Conservation (phyloP, 2,329 filamentous ascomycete species). For the Talaromyces sp. region DNA sequence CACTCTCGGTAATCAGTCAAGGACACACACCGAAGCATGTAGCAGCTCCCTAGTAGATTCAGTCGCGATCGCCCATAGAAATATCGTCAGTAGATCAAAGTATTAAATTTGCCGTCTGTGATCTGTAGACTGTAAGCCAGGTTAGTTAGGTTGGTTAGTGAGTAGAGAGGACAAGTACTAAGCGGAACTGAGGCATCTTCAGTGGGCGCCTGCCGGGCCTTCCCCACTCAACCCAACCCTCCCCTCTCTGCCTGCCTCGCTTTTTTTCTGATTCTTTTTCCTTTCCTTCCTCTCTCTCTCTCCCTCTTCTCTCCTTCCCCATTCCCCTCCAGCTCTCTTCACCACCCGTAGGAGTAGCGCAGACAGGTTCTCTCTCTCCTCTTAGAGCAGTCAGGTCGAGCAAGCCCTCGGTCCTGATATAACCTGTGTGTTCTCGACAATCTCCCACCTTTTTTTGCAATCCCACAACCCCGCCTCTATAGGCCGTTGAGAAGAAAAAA, state of each 20-base stretch:
- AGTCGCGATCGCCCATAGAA: too few relatives aligned
- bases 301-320: constrained; percentile 22
- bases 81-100: too few relatives aligned
- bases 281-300: constrained; percentile 22
- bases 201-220: constrained; percentile 8
- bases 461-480: constrained; percentile 40
- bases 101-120: too few relatives aligned
- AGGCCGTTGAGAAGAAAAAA: constrained; percentile 36
- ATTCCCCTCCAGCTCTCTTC: constrained; percentile 26
- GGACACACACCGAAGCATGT: neutral
- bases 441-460: constrained; percentile 22
- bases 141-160: too few relatives aligned
- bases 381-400: constrained; percentile 37
- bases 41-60: neutral
- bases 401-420: constrained; percentile 42
- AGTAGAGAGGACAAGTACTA: too few relatives aligned
- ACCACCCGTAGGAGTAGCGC: constrained; percentile 36
- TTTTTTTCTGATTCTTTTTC: constrained; percentile 23
- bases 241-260: constrained; percentile 9
- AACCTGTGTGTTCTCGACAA: constrained; percentile 36
- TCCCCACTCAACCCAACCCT: constrained; percentile 26
- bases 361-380: constrained; percentile 35
- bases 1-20: neutral
- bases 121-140: too few relatives aligned
- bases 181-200: neutral